Evolutionary conservation across 2,329 filamentous ascomycete genomes (phyloP), one percentile per base, ranked within the genome.

Genomic region (Sclerotinia glacialis): DNA sequence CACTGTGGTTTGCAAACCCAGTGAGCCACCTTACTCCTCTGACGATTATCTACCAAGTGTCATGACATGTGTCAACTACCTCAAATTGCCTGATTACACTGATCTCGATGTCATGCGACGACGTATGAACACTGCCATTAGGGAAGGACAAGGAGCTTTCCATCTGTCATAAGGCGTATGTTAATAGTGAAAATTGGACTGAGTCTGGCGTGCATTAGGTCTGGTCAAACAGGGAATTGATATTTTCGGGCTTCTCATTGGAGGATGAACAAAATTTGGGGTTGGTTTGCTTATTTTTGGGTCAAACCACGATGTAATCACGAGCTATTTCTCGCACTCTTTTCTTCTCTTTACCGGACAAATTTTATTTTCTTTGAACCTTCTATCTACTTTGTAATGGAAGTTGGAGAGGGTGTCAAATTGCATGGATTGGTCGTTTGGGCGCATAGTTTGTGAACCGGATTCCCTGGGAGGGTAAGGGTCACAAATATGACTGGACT

Each of bases 31-130:
- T 1, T 95, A 93, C 78, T 90, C 89, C 4, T 94, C 94, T 5
- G 95, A 99, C 76, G 95, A 99, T 80, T 99, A 98, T 75, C 85
- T 99, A n/a, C 95, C 96, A 16, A 98, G 93, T 77, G 96, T 99
- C 77, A 99, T 99, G 96, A 99, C 96, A 14, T 99, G 96, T 78
- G 95, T 97, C 79, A 99, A 99, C 79, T 99, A 99, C 77, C 86
- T 99, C 74, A 99, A 99, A 80, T 85, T 99, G 75, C 95, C 95
- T 26, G 92, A 99, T 78, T 99, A 99, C 79, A 94, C 88, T 71
- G 87, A 82, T 72, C 80, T 96, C 69, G 86, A 91, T 1, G 83
- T 89, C 62, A 87, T 99, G 79, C 89, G 85, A 75, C 85, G 89
- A 76, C 91, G 92, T 77, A 83, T 99, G 64, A 87, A 86, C 71